phyloP scores from a whole-genome alignment of 1,139 yeast genomes.

The Suhomyces bokatorum region DNA sequence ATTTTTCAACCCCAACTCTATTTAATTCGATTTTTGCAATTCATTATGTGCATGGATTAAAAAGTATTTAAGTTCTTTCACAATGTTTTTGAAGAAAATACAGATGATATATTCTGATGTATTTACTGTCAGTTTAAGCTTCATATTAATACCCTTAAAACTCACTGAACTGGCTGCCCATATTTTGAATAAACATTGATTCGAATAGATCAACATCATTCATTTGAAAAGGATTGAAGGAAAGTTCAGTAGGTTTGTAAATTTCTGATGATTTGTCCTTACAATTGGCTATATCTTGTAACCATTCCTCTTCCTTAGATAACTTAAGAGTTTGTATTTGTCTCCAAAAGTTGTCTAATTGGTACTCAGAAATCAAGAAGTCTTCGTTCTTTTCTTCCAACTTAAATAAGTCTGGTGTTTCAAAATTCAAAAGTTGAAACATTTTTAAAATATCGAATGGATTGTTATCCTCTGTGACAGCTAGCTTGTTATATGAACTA shows the following conservation, averaged over 20 bases:
- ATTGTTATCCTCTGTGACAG: not conserved
- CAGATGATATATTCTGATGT: no score
- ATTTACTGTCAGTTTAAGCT: no score
- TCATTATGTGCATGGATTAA: no score
- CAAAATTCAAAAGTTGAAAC: conserved; percentile 3
- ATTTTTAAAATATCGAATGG: conserved; percentile 6
- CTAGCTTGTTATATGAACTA: not conserved
- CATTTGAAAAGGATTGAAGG: not conserved
- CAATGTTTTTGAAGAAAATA: no score
- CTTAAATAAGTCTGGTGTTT: not conserved
- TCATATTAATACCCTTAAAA: not conserved
- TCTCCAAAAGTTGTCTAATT: conserved; percentile 17
- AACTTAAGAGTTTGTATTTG: conserved; percentile 8
- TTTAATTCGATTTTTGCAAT: no score
- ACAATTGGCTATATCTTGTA: not conserved
- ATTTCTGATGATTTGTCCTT: not conserved
- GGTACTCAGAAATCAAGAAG: conserved; percentile 24
- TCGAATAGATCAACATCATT: conserved; percentile 7
- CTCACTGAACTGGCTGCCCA: not conserved
- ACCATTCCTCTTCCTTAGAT: conserved; percentile 5
- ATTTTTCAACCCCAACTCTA: no score
- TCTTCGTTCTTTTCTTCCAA: conserved; percentile 18
- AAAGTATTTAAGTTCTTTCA: no score
- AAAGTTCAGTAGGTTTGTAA: not conserved
- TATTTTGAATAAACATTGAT: not conserved